Evolutionary conservation across 495 filamentous ascomycete species (phyloP).

Genomic region (Talaromyces ruber): DNA sequence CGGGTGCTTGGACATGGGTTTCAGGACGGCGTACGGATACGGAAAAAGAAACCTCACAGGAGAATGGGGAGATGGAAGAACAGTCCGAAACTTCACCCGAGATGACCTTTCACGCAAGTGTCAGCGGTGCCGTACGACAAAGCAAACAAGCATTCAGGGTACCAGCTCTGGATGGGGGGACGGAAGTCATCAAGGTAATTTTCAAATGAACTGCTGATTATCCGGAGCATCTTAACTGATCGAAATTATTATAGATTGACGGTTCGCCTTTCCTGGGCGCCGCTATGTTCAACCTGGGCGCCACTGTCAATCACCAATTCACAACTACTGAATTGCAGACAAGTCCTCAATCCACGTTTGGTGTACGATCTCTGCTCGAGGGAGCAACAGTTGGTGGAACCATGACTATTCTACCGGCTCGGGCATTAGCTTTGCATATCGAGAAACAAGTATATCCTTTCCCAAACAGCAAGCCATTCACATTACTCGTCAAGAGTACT

Average conservation of each 20-base stretch:
- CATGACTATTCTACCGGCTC: slow-evolving; percentile 21
- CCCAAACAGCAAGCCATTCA: slow-evolving; percentile 26
- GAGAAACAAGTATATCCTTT: slow-evolving; percentile 21
- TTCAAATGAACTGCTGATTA: background rate
- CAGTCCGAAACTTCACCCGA: slow-evolving; percentile 8
- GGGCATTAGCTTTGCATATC: slow-evolving; percentile 19
- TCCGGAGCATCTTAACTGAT: background rate
- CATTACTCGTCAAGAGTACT: slow-evolving; percentile 17
- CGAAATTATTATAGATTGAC: slow-evolving; percentile 17
- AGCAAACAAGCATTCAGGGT: slow-evolving; percentile 12
- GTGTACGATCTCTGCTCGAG: slow-evolving; percentile 15
- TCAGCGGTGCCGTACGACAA: slow-evolving; percentile 21
- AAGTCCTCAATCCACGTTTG: background rate
- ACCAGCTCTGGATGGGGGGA: slow-evolving; percentile 16
- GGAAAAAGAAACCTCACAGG: slow-evolving; percentile 12
- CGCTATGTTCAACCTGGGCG: slow-evolving; percentile 24
- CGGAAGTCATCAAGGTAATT: slow-evolving; percentile 16
- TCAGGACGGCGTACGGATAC: background rate
- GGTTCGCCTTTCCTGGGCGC: slow-evolving; percentile 20
- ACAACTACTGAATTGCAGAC: slow-evolving; percentile 12
- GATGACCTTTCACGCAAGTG: slow-evolving; percentile 23
- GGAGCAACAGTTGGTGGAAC: slow-evolving; percentile 19
- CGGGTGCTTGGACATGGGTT: background rate
- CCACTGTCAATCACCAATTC: slow-evolving; percentile 20
- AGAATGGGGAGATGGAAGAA: slow-evolving; percentile 9